These are phyloP conservation scores for Zygnema circumcarinatum DNA, from an alignment of 139 green algal genomes.

Conservation along the genomic window DNA sequence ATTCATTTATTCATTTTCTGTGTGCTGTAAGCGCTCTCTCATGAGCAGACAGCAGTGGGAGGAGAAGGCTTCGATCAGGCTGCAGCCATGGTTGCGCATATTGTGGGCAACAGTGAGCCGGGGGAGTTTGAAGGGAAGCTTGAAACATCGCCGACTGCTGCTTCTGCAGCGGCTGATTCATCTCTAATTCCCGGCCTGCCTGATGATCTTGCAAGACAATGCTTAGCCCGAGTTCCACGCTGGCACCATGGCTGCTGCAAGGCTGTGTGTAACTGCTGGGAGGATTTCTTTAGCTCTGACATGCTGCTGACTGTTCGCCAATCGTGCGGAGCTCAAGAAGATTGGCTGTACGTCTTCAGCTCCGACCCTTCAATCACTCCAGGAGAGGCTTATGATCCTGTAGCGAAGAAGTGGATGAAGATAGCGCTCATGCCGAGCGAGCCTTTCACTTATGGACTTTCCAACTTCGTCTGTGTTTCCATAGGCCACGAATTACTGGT, in stretches of 20 bases:
- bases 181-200: constrained; percentile 12
- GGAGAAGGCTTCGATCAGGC: too few species aligned
- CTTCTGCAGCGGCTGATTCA: background rate
- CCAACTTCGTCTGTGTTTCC: background rate
- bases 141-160: background rate
- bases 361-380: background rate
- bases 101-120: background rate
- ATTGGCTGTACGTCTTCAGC: constrained; percentile 3
- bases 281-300: background rate
- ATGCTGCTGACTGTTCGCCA: background rate
- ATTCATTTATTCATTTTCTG: too few species aligned
- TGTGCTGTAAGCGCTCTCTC: too few species aligned
- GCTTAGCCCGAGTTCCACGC: background rate
- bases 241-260: background rate
- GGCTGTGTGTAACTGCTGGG: background rate
- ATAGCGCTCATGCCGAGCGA: background rate
- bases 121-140: background rate
- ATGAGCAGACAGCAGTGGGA: too few species aligned
- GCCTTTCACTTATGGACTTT: background rate
- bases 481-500: background rate
- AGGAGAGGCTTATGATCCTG: background rate
- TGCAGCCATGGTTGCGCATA: background rate
- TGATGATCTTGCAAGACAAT: constrained; percentile 7
- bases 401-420: background rate
- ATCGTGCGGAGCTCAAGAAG: background rate